Percentiles rank a stretch among this genome's conserved stretches.
Evolutionary conservation across 371 early-diverging fungal genomes (phyloP).

Genomic region (Actinomucor elegans): DNA sequence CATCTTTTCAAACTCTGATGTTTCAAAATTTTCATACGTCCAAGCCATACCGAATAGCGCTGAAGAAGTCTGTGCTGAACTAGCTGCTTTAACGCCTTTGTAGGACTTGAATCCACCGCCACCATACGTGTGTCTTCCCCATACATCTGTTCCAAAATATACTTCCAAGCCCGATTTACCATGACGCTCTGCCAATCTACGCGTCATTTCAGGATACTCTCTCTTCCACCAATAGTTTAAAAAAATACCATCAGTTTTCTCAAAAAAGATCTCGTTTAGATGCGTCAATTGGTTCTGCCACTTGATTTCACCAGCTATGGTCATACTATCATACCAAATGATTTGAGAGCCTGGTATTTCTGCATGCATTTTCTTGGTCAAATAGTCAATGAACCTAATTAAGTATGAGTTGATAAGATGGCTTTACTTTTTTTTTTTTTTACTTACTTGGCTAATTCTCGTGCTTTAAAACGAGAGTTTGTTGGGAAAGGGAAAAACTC

Average conservation of each 20-base stretch:
- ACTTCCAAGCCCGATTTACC: constrained; percentile 39
- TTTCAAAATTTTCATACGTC: constrained; percentile 54
- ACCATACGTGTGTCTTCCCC: constrained; percentile 65
- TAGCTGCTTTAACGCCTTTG: constrained; percentile 48
- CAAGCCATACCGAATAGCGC: constrained; percentile 67
- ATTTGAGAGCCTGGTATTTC: constrained; percentile 50
- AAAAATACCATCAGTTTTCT: constrained; percentile 60
- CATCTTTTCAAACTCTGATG: constrained; percentile 41
- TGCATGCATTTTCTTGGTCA: constrained; percentile 46
- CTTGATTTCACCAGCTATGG: constrained; percentile 36
- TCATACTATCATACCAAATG: constrained; percentile 66
- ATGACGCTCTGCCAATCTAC: constrained; percentile 27
- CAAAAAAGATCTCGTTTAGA: constrained; percentile 50
- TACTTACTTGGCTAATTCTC: constrained; percentile 32
- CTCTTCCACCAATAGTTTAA: constrained; percentile 66
- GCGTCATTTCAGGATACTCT: constrained; percentile 32
- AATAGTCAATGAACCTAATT: constrained; percentile 43
- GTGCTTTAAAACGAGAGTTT: constrained; percentile 20
- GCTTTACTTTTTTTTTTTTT: no score
- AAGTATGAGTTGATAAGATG: background rate
- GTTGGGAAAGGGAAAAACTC: constrained; percentile 33
- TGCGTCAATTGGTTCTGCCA: constrained; percentile 62
- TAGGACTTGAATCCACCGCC: constrained; percentile 59
- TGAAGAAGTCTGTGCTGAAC: constrained; percentile 40
- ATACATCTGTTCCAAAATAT: constrained; percentile 66